These are phyloP conservation scores for Sicyos baderoa DNA, from an alignment of 306 rosid species.

Conservation along the genomic window DNA sequence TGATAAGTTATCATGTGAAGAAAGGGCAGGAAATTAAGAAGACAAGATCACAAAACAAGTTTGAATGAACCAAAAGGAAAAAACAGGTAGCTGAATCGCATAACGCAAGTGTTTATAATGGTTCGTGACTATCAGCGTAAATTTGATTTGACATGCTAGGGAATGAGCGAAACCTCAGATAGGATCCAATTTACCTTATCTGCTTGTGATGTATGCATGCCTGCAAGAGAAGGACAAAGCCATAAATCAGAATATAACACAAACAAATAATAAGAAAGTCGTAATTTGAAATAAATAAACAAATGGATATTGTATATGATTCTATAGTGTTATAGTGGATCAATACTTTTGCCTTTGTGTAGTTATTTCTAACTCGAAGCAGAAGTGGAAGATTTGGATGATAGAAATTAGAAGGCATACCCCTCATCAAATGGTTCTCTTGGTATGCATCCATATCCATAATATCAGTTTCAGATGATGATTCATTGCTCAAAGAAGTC, in stretches of 20 bases:
- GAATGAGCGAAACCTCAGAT: background rate
- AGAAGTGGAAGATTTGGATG: background rate
- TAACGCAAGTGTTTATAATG: too few species aligned
- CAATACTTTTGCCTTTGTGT: background rate
- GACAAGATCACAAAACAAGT: background rate
- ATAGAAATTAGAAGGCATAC: constrained; percentile 31
- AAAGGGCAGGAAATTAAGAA: background rate
- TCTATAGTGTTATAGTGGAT: background rate
- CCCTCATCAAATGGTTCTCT: constrained; percentile 39
- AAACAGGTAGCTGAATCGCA: too few species aligned
- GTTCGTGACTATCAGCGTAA: background rate
- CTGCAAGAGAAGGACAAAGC: constrained; percentile 41
- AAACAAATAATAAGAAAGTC: constrained; percentile 7
- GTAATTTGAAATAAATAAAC: constrained; percentile 11
- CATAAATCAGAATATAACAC: constrained; percentile 19
- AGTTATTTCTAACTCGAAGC: background rate
- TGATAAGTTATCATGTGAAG: background rate
- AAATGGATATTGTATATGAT: constrained; percentile 2
- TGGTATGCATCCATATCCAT: constrained; percentile 55
- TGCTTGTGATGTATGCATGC: constrained; percentile 29
- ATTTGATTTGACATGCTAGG: background rate
- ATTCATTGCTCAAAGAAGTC: constrained; percentile 40
- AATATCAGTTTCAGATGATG: constrained; percentile 65
- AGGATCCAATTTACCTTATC: constrained; percentile 41
- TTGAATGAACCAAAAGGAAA: background rate